Evolutionary conservation across 805 yeast species (phyloP), one percentile per base, ranked within the genome.

Genomic region (Pichia membranifaciens): DNA sequence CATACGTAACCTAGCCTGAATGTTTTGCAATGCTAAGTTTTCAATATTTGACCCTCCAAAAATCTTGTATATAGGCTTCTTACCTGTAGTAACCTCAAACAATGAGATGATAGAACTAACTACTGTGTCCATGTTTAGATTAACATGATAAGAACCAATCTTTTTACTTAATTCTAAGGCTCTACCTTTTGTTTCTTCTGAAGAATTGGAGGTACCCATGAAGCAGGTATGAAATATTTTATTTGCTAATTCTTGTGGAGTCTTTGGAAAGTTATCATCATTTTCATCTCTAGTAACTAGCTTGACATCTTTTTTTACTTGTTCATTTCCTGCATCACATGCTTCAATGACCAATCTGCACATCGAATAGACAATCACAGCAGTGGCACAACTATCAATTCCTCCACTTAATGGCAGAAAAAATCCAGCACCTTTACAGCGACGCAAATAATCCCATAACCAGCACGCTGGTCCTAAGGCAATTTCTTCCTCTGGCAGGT

Each of bases 381-480:
- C 93, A 0, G 99, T 93, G 1, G 99, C 96, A 71, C 99, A 95
- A 32, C 96, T 86, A 62, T 93, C 99, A 53, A 93, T 91, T 43
- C 99, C 99, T 17, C 99, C 99, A 64, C 95, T 84, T 43, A 93
- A 71, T 0, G 99, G 98, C 40, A 93, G 71, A 66, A 93, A 95
- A 63, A 75, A 93, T 0, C 99, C 99, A 0, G 89, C 87, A 44
- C 93, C 86, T 54, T 79, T 79, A 56, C 95, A 87, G 54, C 99
- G 77, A 64, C 99, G 78, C 49, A 93, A 73, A 60, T 93, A 93
- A 65, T 93, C 99, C 99, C 99, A 93, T 53, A 93, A 67, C 99
- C 99, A 93, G 65, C 99, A 93, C 0, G 99, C 99, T 0, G 99
- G 99, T 0, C 99, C 99, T 38, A 87, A 71, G 0, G 98, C 97